Conservation (phyloP, 2,329 filamentous ascomycete species). For the Cytospora piceicola region DNA sequence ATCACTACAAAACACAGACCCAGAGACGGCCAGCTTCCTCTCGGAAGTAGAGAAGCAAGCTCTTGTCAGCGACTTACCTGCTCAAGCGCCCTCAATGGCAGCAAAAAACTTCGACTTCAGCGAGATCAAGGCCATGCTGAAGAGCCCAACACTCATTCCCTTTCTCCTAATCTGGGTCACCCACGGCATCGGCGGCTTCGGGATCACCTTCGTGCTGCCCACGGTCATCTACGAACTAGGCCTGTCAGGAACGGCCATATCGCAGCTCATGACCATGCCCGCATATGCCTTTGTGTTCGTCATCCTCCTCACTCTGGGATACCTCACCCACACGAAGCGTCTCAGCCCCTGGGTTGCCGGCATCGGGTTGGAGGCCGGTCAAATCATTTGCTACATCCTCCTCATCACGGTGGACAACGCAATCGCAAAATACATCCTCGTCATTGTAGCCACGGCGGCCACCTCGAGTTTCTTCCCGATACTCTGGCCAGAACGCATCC, state of each 20-base stretch:
- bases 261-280: conserved; percentile 38
- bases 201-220: conserved; percentile 37
- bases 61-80: conserved; percentile 33
- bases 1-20: conserved; percentile 28
- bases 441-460: conserved; percentile 45
- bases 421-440: conserved; percentile 44
- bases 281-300: conserved; percentile 33
- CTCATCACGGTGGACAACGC: conserved; percentile 42
- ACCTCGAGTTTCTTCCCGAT: conserved; percentile 45
- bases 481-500: conserved; percentile 47
- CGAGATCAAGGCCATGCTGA: conserved; percentile 34
- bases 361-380: conserved; percentile 38
- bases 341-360: conserved; percentile 36
- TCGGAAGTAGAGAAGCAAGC: conserved; percentile 32
- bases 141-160: conserved; percentile 33
- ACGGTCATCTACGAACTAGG: conserved; percentile 38
- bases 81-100: conserved; percentile 34
- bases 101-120: conserved; percentile 33
- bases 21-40: conserved; percentile 35
- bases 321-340: conserved; percentile 32
- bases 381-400: conserved; percentile 45
- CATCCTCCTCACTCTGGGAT: conserved; percentile 35
- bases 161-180: conserved; percentile 38
- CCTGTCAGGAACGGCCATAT: conserved; percentile 36
- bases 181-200: conserved; percentile 38